Conservation (phyloP, 768 basidiomycete species). For the Artomyces pyxidatus region DNA sequence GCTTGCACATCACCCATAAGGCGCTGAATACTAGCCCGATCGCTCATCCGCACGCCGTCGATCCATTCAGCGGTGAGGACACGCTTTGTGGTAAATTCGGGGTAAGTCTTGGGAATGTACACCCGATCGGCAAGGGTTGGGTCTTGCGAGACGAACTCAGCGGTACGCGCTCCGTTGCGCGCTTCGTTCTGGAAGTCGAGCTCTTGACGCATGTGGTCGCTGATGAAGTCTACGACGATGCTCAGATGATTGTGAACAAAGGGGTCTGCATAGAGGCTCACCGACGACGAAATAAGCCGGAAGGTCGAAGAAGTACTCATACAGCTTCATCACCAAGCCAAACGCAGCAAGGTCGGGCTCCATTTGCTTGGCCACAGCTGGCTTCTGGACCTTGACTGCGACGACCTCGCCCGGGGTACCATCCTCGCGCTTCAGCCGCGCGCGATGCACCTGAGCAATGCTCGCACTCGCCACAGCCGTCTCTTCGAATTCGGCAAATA, state of each 20-base stretch:
- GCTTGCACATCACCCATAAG: constrained; percentile 47
- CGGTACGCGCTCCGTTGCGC: constrained; percentile 63
- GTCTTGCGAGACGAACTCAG: constrained; percentile 59
- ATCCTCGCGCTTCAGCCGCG: constrained; percentile 37
- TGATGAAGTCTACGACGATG: constrained; percentile 58
- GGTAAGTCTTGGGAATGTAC: constrained; percentile 70
- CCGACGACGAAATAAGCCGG: constrained; percentile 78
- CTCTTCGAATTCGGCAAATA: constrained; percentile 76
- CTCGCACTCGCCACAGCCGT: constrained; percentile 79
- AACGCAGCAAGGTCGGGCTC: constrained; percentile 75
- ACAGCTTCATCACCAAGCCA: constrained; percentile 70
- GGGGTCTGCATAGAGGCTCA: constrained; percentile 23
- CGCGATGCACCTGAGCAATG: constrained; percentile 88
- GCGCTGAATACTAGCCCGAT: constrained; percentile 44
- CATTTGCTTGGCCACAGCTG: constrained; percentile 78
- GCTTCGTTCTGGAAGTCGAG: constrained; percentile 80
- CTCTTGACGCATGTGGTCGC: constrained; percentile 74
- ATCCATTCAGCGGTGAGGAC: constrained; percentile 87
- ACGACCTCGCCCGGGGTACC: constrained; percentile 50
- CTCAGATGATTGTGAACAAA: background rate
- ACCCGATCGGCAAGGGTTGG: constrained; percentile 63
- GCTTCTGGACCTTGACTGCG: constrained; percentile 92
- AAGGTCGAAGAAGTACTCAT: constrained; percentile 77
- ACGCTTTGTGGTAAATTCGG: constrained; percentile 62
- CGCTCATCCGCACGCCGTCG: constrained; percentile 65